Evolutionary conservation across 768 basidiomycete genomes (phyloP), one percentile per base, ranked within the genome.

Genomic region (Sarcomyxa edulis): DNA sequence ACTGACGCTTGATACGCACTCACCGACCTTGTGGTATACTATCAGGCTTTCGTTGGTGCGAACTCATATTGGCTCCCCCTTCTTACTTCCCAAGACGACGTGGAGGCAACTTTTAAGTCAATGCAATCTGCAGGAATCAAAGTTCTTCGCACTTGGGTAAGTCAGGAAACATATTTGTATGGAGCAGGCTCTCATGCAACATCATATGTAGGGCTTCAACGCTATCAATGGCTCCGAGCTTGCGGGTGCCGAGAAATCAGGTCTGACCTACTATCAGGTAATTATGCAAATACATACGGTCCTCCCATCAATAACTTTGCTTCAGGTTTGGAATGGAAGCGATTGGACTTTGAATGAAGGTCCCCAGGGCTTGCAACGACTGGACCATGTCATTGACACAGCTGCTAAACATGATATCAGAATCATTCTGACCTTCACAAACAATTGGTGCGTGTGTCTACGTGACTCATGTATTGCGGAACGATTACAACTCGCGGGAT

Each of bases 21-120:
- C 7, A 26, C 8, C 21, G 2, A n/a, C 15, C n/a, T 38, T 14
- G 23, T 27, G 48, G 7, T 24, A 7, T 28, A 16, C 22, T 32
- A 15, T 6, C 31, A 68, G 65, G 58, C 60, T 6, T 76, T 74
- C 47, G 71, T 76, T 23, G 76, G 73, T 7, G 67, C 74, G 3
- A 76, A 78, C 42, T 71, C 73, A 11, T 77, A 73, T 39, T 76
- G 75, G 75, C 55, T 77, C n/a, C 72, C 73, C 3, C 63, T 77
- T 3, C 55, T 77, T n/a, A 66, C 65, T 3, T 61, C 60, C 16
- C 47, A 62, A 21, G 49, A 58, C 9, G 76, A 79, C 52, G 71
- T 77, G 10, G 65, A 72, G 30, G 46, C 53, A 12, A 76, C 74
- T 1, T 70, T 76, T 50, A 55, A 60, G 43, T 56, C 69, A 27